These are phyloP conservation scores for Penicillium capsulatum DNA, from an alignment of 2,329 filamentous ascomycete genomes.

Conservation along the genomic window DNA sequence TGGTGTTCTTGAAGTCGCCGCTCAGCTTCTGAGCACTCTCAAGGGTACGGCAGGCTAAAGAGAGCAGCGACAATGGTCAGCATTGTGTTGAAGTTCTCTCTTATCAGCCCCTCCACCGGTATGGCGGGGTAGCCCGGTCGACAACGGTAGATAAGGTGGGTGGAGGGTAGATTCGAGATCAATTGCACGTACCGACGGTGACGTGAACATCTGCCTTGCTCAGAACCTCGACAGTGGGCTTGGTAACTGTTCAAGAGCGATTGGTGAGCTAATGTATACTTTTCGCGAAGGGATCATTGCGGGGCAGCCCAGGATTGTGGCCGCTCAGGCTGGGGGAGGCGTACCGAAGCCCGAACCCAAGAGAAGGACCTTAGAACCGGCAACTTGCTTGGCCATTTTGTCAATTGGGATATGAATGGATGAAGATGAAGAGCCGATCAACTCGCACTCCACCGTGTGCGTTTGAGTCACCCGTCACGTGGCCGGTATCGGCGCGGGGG, in stretches of 20 bases:
- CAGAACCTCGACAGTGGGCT: constrained; percentile 62
- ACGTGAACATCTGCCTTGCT: constrained; percentile 58
- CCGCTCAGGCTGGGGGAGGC: constrained; percentile 4
- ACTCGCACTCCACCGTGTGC: constrained; percentile 13
- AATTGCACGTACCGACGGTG: constrained; percentile 56
- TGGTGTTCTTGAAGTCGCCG: constrained; percentile 66
- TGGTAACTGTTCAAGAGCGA: constrained; percentile 46
- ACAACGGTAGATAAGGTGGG: constrained; percentile 1
- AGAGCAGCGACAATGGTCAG: constrained; percentile 2
- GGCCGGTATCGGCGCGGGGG: constrained; percentile 28
- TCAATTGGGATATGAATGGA: constrained; percentile 13
- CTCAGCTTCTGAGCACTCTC: constrained; percentile 71
- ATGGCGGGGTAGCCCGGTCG: constrained; percentile 7
- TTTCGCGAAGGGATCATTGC: constrained; percentile 11
- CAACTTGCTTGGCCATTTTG: constrained; percentile 36
- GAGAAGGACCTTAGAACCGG: constrained; percentile 39
- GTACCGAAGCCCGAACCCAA: constrained; percentile 39
- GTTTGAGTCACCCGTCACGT: constrained; percentile 27
- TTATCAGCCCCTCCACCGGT: too few relatives aligned
- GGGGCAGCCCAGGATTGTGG: constrained; percentile 15
- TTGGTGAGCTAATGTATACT: constrained; percentile 9
- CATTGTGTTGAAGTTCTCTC: background rate
- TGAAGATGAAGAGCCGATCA: constrained; percentile 11
- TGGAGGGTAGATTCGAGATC: background rate
- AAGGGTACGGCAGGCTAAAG: constrained; percentile 71